Evolutionary conservation across 352 stramenopile genomes (phyloP).

Genomic region (Pythium oligandrum): DNA sequence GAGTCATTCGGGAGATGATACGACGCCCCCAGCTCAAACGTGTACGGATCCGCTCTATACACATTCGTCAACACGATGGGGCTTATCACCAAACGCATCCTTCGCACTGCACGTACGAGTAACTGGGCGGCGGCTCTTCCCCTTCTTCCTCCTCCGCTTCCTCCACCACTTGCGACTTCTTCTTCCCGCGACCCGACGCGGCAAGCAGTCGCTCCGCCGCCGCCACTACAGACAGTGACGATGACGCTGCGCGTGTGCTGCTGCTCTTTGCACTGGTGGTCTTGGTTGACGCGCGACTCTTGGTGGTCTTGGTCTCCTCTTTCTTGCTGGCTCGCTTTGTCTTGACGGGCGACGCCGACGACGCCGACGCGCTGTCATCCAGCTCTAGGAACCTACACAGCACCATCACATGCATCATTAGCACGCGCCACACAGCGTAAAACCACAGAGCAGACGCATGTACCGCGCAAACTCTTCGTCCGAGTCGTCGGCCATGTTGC

Average conservation of each 20-base stretch:
- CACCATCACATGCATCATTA: background rate
- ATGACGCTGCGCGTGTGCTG: conserved; percentile 8
- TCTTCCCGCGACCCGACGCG: conserved; percentile 34
- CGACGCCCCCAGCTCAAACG: conserved; percentile 53
- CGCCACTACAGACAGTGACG: conserved; percentile 35
- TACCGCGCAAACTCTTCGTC: conserved; percentile 65
- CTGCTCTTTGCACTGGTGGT: conserved; percentile 2
- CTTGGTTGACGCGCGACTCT: conserved; percentile 10
- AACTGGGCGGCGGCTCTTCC: conserved; percentile 53
- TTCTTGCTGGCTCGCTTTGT: conserved; percentile 4
- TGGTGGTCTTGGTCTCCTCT: background rate
- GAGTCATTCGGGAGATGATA: conserved; percentile 13
- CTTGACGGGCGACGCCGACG: conserved; percentile 22
- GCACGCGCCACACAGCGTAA: background rate
- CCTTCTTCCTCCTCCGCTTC: conserved; percentile 30
- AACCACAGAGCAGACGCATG: background rate
- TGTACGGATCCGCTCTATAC: conserved; percentile 60
- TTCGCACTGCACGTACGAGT: conserved; percentile 24
- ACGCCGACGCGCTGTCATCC: conserved; percentile 46
- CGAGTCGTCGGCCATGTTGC: conserved; percentile 36
- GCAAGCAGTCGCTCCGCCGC: conserved; percentile 46
- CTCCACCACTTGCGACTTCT: conserved; percentile 17
- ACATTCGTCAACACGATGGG: background rate
- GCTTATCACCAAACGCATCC: background rate
- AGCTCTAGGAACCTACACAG: conserved; percentile 46